A percentile compares a stretch with the other conserved stretches of the same genome.
Evolutionary conservation across 176 grass and related monocot species (phyloP).

Genomic region (Carex littledalei): DNA sequence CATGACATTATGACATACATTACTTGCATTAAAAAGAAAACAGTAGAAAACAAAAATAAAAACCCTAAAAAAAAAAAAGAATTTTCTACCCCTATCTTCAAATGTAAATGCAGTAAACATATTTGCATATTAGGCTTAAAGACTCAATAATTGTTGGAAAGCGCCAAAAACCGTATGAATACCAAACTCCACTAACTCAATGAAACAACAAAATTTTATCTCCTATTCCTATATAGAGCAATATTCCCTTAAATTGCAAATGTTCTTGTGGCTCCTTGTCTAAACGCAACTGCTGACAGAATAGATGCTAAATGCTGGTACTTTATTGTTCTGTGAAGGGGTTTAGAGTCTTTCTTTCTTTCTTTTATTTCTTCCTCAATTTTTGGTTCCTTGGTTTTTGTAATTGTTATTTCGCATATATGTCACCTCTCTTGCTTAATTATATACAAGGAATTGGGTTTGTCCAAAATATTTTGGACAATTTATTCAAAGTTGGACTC

Average conservation of each 20-base stretch:
- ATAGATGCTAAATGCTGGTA: too few species aligned
- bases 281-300: background rate
- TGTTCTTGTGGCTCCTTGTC: background rate
- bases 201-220: background rate
- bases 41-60: background rate
- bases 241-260: background rate
- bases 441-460: background rate
- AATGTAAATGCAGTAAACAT: background rate
- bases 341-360: background rate
- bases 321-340: too few species aligned
- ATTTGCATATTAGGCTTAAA: background rate
- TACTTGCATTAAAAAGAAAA: background rate
- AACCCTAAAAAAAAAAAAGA: background rate
- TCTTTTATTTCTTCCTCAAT: background rate
- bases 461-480: too few species aligned
- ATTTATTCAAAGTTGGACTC: too few species aligned
- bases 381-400: background rate
- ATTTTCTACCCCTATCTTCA: background rate
- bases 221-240: background rate
- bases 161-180: background rate
- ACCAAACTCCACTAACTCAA: background rate
- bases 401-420: background rate
- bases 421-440: background rate
- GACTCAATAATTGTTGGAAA: background rate
- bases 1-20: background rate